A percentile compares a stretch with the other conserved stretches of the same genome.
These are phyloP conservation scores for Podaxis mareebaensis DNA, from an alignment of 768 basidiomycete genomes.

Conservation along the genomic window DNA sequence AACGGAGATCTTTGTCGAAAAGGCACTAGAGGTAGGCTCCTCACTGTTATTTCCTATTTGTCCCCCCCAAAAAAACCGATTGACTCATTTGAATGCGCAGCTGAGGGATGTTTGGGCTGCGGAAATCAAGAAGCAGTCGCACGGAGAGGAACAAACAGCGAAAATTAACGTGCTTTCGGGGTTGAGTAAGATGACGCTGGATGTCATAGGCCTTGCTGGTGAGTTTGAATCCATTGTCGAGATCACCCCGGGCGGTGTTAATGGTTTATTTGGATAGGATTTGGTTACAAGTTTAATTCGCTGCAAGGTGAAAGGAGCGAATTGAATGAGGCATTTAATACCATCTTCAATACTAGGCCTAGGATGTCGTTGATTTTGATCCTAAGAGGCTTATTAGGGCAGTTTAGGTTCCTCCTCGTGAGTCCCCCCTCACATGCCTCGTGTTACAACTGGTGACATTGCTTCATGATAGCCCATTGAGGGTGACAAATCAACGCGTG, in stretches of 20 bases:
- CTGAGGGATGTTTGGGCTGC: conserved; percentile 48
- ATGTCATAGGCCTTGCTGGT: conserved; percentile 66
- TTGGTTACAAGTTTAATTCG: conserved; percentile 36
- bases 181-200: conserved; percentile 68
- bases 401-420: conserved; percentile 1
- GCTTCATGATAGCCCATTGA: conserved; percentile 29
- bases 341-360: conserved; percentile 46
- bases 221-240: neutral
- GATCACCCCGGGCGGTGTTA: neutral
- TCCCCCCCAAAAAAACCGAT: neutral
- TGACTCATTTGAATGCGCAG: conserved; percentile 24
- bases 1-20: conserved; percentile 57
- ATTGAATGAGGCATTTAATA: conserved; percentile 52
- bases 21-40: conserved; percentile 46
- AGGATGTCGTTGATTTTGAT: conserved; percentile 33
- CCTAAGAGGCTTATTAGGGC: conserved; percentile 37
- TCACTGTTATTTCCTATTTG: neutral
- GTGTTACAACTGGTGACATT: neutral
- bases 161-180: conserved; percentile 61
- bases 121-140: conserved; percentile 22
- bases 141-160: conserved; percentile 23
- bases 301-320: conserved; percentile 42
- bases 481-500: conserved; percentile 27
- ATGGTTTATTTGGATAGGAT: conserved; percentile 22
- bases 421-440: neutral